Percentiles rank a stretch among this genome's conserved stretches.
Conservation (phyloP, 2,329 filamentous ascomycete species). For the Penicillium corylophilum region DNA sequence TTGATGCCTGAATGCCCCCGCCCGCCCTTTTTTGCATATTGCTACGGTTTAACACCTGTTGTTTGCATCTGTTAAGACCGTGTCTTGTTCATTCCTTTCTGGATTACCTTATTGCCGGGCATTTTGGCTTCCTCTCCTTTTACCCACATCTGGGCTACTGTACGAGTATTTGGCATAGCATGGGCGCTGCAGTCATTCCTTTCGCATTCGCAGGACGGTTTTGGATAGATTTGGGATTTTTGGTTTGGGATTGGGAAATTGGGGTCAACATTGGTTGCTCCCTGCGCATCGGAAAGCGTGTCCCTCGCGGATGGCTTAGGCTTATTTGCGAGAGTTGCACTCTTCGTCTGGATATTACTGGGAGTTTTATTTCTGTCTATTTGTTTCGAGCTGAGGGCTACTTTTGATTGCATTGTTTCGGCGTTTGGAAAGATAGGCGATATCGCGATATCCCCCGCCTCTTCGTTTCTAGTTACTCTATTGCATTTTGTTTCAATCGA, state of each 20-base stretch:
- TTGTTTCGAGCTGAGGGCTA: conserved; percentile 21
- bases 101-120: conserved; percentile 31
- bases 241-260: conserved; percentile 16
- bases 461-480: conserved; percentile 4
- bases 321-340: background rate
- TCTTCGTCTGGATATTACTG: conserved; percentile 13
- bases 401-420: conserved; percentile 29
- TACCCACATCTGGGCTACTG: conserved; percentile 28
- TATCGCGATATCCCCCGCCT: conserved; percentile 5
- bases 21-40: conserved; percentile 18
- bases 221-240: conserved; percentile 23
- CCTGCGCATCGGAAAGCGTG: background rate
- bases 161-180: conserved; percentile 39
- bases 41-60: conserved; percentile 18
- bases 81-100: conserved; percentile 34
- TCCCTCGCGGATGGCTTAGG: background rate
- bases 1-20: conserved; percentile 34
- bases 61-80: conserved; percentile 32
- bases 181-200: conserved; percentile 40
- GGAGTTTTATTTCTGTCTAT: conserved; percentile 11
- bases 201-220: conserved; percentile 34
- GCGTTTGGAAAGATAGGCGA: conserved; percentile 22
- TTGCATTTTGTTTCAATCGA: conserved; percentile 5
- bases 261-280: conserved; percentile 4
- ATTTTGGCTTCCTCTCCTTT: conserved; percentile 36